phyloP scores from a whole-genome alignment of 129 eudicot genomes.

The Arctium minus region DNA sequence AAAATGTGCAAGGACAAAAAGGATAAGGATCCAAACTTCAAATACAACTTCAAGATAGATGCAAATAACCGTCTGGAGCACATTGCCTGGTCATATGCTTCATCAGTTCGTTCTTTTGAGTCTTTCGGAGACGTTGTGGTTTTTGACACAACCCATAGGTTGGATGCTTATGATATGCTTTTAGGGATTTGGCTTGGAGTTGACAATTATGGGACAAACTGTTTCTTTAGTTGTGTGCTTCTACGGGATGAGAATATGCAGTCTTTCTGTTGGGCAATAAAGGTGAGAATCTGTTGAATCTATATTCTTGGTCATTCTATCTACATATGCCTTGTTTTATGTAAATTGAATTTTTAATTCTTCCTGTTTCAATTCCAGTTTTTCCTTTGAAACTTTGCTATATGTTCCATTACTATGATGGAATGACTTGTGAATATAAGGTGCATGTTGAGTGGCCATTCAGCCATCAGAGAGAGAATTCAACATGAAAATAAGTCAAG shows the following conservation, averaged over 20 bases:
- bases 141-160: conserved; percentile 77
- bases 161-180: conserved; percentile 88
- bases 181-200: conserved; percentile 88
- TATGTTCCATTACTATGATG: neutral
- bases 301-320: conserved; percentile 6
- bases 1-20: conserved; percentile 76
- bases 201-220: conserved; percentile 69
- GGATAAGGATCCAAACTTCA: conserved; percentile 71
- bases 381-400: neutral
- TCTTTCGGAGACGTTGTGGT: conserved; percentile 70
- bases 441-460: neutral
- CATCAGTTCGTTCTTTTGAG: conserved; percentile 56
- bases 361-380: neutral
- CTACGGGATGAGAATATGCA: conserved; percentile 73
- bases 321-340: neutral
- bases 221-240: conserved; percentile 74
- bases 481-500: neutral
- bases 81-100: conserved; percentile 81
- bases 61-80: conserved; percentile 74
- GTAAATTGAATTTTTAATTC: neutral
- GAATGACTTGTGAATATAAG: neutral
- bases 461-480: neutral
- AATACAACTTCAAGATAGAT: conserved; percentile 65
- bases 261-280: conserved; percentile 81
- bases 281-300: conserved; percentile 39